Evolutionary conservation across 306 rosid species (phyloP).

Genomic region (Glycine soja): DNA sequence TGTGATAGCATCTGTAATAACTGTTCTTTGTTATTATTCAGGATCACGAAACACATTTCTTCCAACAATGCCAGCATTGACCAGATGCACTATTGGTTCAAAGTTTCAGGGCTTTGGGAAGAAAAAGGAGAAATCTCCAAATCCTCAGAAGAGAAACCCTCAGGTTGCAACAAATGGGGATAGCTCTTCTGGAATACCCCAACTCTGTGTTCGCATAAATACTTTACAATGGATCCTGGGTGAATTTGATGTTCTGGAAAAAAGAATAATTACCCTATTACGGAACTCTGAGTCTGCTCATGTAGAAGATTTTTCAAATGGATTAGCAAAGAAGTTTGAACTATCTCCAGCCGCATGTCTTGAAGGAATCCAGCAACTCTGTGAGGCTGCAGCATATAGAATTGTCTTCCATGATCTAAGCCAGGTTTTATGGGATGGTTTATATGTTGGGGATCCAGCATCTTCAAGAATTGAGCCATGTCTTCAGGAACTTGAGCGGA

Average conservation of each 20-base stretch:
- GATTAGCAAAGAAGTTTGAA: slow-evolving; percentile 82
- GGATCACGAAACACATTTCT: slow-evolving; percentile 82
- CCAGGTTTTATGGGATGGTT: slow-evolving; percentile 79
- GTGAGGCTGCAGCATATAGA: slow-evolving; percentile 87
- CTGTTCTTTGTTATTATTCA: slow-evolving; percentile 53
- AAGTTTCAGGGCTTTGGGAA: slow-evolving; percentile 97
- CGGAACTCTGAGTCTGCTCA: slow-evolving; percentile 94
- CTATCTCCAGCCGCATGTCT: slow-evolving; percentile 84
- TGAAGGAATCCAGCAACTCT: slow-evolving; percentile 94
- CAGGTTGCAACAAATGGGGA: slow-evolving; percentile 96
- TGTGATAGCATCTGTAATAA: slow-evolving; percentile 36
- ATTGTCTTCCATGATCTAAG: slow-evolving; percentile 83
- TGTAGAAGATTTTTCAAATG: slow-evolving; percentile 85
- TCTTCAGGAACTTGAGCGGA: slow-evolving; percentile 79
- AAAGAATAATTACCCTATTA: slow-evolving; percentile 83
- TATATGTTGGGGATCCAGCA: slow-evolving; percentile 85
- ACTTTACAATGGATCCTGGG: slow-evolving; percentile 84
- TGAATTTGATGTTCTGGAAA: slow-evolving; percentile 89
- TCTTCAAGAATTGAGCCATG: slow-evolving; percentile 86
- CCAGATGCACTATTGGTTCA: slow-evolving; percentile 86
- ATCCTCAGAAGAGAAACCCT: slow-evolving; percentile 80
- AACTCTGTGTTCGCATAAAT: slow-evolving; percentile 84
- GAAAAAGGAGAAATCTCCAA: slow-evolving; percentile 90
- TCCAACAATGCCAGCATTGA: slow-evolving; percentile 94
- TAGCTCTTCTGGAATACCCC: slow-evolving; percentile 74